phyloP scores from a whole-genome alignment of 495 filamentous ascomycete species.

The Neurospora cerealis region DNA sequence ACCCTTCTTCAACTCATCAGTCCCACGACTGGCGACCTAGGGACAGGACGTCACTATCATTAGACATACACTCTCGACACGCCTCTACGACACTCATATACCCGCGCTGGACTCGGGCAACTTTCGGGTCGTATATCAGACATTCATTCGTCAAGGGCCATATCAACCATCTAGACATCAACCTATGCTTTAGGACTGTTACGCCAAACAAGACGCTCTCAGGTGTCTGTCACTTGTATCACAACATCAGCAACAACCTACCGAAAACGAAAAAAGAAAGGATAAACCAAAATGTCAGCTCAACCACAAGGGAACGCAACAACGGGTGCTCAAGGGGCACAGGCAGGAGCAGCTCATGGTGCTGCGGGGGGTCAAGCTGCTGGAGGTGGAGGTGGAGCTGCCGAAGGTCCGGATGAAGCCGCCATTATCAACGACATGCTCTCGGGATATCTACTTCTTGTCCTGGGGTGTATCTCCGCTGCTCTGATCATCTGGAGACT shows the following conservation, averaged over 20 bases:
- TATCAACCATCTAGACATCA: neutral
- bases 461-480: conserved; percentile 33
- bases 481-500: conserved; percentile 38
- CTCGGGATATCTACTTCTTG: conserved; percentile 36
- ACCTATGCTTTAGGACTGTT: neutral
- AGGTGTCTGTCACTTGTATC: neutral
- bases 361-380: conserved; percentile 1
- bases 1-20: neutral
- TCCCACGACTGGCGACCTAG: neutral
- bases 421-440: conserved; percentile 34
- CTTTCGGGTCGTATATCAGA: neutral
- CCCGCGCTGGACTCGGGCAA: neutral
- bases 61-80: neutral
- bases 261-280: neutral
- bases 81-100: neutral
- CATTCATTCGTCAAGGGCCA: neutral
- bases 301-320: conserved; percentile 1
- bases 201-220: neutral
- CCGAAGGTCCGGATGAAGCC: conserved; percentile 13
- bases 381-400: conserved; percentile 2
- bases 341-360: neutral
- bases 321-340: neutral
- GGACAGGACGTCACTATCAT: neutral
- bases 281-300: neutral
- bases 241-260: neutral